Evolutionary conservation across 2,329 filamentous ascomycete species (phyloP).

Genomic region (Colletotrichum abscissum): DNA sequence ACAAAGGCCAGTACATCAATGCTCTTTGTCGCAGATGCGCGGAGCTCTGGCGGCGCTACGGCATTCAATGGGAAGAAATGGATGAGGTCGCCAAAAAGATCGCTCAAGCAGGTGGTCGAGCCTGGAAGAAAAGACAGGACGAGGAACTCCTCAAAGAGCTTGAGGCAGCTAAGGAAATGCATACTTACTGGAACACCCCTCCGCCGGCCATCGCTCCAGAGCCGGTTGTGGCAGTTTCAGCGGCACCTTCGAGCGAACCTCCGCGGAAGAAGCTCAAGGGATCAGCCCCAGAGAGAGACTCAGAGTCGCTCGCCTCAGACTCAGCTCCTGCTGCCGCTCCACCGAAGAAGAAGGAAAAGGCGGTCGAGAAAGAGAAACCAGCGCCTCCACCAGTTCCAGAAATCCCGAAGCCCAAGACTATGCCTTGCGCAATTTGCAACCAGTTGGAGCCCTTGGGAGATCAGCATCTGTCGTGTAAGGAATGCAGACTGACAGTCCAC

Average conservation of each 20-base stretch:
- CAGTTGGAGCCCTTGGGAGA: slow-evolving; percentile 78
- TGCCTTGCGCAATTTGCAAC: slow-evolving; percentile 89
- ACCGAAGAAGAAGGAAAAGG: slow-evolving; percentile 71
- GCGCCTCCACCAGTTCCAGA: slow-evolving; percentile 77
- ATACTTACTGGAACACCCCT: slow-evolving; percentile 54
- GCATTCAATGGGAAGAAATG: slow-evolving; percentile 93
- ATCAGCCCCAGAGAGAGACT: slow-evolving; percentile 59
- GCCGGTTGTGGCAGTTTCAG: slow-evolving; percentile 44
- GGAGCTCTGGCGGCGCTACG: slow-evolving; percentile 94
- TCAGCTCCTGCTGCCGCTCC: slow-evolving; percentile 42
- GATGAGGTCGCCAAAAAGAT: slow-evolving; percentile 94
- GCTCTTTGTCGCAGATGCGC: slow-evolving; percentile 92
- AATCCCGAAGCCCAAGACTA: slow-evolving; percentile 78
- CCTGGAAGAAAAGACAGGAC: slow-evolving; percentile 89
- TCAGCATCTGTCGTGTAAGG: slow-evolving; percentile 81
- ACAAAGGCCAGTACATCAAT: slow-evolving; percentile 82
- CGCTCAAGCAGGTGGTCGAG: slow-evolving; percentile 79
- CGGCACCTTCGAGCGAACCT: slow-evolving; percentile 57
- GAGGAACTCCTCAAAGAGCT: slow-evolving; percentile 88
- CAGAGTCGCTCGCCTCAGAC: slow-evolving; percentile 60
- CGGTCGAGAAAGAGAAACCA: slow-evolving; percentile 70
- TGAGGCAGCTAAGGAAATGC: slow-evolving; percentile 71
- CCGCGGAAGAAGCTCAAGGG: slow-evolving; percentile 75
- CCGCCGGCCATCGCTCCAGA: slow-evolving; percentile 43
- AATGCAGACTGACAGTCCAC: slow-evolving; percentile 93